These are phyloP conservation scores for Cyberlindnera galapagoensis DNA, from an alignment of 805 yeast species.

Conservation along the genomic window DNA sequence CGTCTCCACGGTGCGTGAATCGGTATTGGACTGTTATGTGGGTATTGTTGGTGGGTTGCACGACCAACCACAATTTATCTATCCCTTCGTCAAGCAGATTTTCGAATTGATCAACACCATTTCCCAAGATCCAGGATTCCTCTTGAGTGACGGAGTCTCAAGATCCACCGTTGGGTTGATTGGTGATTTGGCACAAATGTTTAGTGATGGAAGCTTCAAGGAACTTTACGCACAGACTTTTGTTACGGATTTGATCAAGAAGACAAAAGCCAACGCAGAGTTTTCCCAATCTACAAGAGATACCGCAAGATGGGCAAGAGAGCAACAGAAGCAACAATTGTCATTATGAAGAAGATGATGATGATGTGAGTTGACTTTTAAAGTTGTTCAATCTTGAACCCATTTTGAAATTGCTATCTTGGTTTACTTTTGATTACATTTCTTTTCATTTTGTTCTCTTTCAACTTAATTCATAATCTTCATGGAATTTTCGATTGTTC, in stretches of 20 bases:
- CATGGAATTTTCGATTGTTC: no score
- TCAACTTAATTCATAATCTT: no score
- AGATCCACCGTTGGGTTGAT: slow-evolving; percentile 84
- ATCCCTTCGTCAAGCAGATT: slow-evolving; percentile 60
- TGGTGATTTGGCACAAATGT: slow-evolving; percentile 91
- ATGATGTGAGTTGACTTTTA: no score
- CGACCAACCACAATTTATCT: slow-evolving; percentile 57
- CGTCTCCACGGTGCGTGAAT: slow-evolving; percentile 62
- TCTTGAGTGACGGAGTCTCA: slow-evolving; percentile 61
- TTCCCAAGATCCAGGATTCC: slow-evolving; percentile 52
- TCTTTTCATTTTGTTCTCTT: no score
- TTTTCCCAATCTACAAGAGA: slow-evolving; percentile 68
- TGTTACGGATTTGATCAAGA: slow-evolving; percentile 73
- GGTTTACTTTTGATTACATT: no score
- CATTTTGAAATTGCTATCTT: no score
- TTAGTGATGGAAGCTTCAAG: slow-evolving; percentile 67
- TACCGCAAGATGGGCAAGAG: slow-evolving; percentile 98
- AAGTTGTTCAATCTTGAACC: no score
- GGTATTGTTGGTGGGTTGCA: slow-evolving; percentile 91
- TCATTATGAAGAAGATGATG: slow-evolving; percentile 10
- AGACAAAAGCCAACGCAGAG: slow-evolving; percentile 55
- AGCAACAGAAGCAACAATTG: slow-evolving; percentile 35
- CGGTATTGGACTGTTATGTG: slow-evolving; percentile 93
- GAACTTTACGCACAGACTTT: slow-evolving; percentile 64
- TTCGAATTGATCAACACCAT: slow-evolving; percentile 61